Conservation (phyloP, 805 yeast species). For the Schwanniomyces pseudopolymorphus region DNA sequence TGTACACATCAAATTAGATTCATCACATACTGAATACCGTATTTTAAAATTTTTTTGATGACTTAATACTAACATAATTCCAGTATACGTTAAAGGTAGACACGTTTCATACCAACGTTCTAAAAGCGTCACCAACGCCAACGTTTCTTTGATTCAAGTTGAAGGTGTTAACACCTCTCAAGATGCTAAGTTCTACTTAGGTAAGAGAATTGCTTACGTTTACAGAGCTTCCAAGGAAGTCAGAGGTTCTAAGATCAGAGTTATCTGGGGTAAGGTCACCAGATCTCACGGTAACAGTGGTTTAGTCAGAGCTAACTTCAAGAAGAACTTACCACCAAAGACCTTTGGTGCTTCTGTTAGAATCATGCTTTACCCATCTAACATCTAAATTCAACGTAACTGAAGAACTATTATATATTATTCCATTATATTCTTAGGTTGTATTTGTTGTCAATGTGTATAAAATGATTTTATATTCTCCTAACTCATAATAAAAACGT, state of each 20-base stretch:
- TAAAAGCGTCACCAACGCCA: slow-evolving; percentile 97
- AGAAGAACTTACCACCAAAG: slow-evolving; percentile 98
- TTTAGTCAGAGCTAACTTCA: slow-evolving; percentile 98
- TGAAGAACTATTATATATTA: slow-evolving; percentile 6
- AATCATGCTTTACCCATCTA: slow-evolving; percentile 99
- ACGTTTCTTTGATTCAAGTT: slow-evolving; percentile 92
- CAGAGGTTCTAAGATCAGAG: slow-evolving; percentile 99
- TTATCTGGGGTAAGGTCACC: slow-evolving; percentile 99
- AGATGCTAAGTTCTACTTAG: slow-evolving; percentile 98
- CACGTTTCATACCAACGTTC: slow-evolving; percentile 99
- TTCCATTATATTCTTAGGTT: slow-evolving; percentile 6
- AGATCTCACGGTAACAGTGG: slow-evolving; percentile 99
- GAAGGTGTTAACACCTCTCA: slow-evolving; percentile 92
- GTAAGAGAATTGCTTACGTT: slow-evolving; percentile 99
- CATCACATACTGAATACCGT: neutral
- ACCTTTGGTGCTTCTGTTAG: slow-evolving; percentile 99
- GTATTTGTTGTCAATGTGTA: slow-evolving; percentile 8
- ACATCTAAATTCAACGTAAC: slow-evolving; percentile 67
- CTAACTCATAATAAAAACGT: slow-evolving; percentile 8
- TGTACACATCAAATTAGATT: neutral
- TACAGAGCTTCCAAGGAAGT: slow-evolving; percentile 98
- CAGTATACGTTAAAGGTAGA: slow-evolving; percentile 99
- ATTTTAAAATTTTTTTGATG: neutral
- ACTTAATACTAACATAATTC: slow-evolving; percentile 32
- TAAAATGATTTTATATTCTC: slow-evolving; percentile 7